These are phyloP conservation scores for Cymodocea nodosa DNA, from an alignment of 116 monocot genomes.

Conservation along the genomic window DNA sequence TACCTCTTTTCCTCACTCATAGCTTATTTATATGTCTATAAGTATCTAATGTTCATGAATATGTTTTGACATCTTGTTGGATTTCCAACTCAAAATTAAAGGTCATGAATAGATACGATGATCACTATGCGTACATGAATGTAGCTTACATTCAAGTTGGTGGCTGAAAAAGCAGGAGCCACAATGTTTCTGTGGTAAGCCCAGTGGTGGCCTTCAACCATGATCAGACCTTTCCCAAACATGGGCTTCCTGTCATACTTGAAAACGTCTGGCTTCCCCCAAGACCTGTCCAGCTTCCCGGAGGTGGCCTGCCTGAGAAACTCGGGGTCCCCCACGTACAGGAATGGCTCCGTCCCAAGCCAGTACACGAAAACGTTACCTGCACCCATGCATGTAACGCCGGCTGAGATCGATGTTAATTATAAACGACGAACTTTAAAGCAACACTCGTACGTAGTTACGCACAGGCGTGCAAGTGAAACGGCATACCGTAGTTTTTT, in stretches of 20 bases:
- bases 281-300: conserved; percentile 30
- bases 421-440: too few relatives aligned
- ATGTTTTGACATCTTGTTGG: too few relatives aligned
- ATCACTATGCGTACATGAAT: too few relatives aligned
- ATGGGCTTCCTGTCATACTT: conserved; percentile 50
- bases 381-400: conserved; percentile 13
- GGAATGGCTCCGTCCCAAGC: conserved; percentile 78
- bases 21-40: too few relatives aligned
- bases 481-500: conserved; percentile 40
- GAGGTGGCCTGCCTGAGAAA: conserved; percentile 38
- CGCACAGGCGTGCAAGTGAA: too few relatives aligned
- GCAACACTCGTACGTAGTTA: too few relatives aligned
- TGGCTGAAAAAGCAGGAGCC: conserved; percentile 48
- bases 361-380: conserved; percentile 83
- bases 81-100: too few relatives aligned
- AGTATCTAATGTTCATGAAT: too few relatives aligned
- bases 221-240: conserved; percentile 64
- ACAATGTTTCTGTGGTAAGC: conserved; percentile 50
- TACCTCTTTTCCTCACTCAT: too few relatives aligned
- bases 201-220: conserved; percentile 63
- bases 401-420: too few relatives aligned
- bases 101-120: too few relatives aligned
- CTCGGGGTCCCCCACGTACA: conserved; percentile 60
- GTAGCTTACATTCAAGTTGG: conserved; percentile 65
- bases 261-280: conserved; percentile 85